Base-by-base conservation (phyloP, 2,329 filamentous ascomycete species). In the Cordyceps javanica region DNA sequence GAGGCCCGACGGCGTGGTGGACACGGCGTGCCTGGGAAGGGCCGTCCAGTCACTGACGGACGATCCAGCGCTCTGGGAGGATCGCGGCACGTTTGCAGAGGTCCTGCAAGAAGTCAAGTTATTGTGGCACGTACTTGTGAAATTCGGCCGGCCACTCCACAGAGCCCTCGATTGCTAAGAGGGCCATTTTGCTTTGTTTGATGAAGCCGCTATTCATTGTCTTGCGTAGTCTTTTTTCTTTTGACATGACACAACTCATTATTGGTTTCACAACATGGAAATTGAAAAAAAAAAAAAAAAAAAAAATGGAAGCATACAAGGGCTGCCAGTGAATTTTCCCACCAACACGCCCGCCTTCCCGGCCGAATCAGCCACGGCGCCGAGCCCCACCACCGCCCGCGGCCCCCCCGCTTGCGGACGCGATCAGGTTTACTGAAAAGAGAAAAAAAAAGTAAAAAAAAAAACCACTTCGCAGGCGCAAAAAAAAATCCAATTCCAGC, bases 121-220 rank as follows among this genome's bases (percentile, higher is more conserved):
- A 8, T 23, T 59, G 9, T 61, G 61, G 60, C 61, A 61, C 58
- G 54, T 62, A 2, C 45, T 62, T 19, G 58, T 62, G n/a, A 50
- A 42, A 21, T 61, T 59, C 25, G 61, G 57, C 9, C 21, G 23
- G 11, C 54, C 44, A 30, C 11, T 30, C 16, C 9, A 26, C 30
- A 25, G 30, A 11, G 50, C 13, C 42, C 6, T 30, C n/a, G 30
- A n/a, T n/a, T n/a, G n/a, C n/a, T n/a, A 16, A 14, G 32, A 4
- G 10, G 10, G 10, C 16, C 32, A 36, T 14, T 36, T 36, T 36
- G 32, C 32, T n/a, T n/a, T n/a, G n/a, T n/a, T n/a, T n/a, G n/a
- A n/a, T n/a, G n/a, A n/a, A n/a, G n/a, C n/a, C n/a, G n/a, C n/a
- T n/a, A n/a, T n/a, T n/a, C n/a, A n/a, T n/a, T n/a, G n/a, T n/a